Evolutionary conservation across 257 asterid genomes (phyloP).

Genomic region (Coffea canephora): DNA sequence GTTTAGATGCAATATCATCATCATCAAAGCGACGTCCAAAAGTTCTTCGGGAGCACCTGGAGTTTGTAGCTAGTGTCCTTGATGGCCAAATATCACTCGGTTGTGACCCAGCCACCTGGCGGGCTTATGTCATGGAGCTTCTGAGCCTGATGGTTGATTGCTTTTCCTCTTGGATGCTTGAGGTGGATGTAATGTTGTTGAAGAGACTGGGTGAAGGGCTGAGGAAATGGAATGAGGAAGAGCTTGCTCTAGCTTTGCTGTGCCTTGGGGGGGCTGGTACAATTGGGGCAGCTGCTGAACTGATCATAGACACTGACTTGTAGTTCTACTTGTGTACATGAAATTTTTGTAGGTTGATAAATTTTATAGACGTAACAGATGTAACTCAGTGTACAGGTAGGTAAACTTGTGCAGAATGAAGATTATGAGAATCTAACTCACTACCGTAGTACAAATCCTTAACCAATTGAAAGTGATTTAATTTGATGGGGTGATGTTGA

Average conservation of each 20-base stretch:
- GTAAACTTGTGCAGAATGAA: constrained; percentile 16
- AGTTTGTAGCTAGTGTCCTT: constrained; percentile 68
- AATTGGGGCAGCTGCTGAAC: constrained; percentile 84
- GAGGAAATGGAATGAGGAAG: constrained; percentile 69
- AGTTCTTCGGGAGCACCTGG: constrained; percentile 67
- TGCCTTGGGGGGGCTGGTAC: constrained; percentile 70
- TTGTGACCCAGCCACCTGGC: constrained; percentile 88
- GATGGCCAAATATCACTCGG: constrained; percentile 78
- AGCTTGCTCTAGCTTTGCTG: constrained; percentile 79
- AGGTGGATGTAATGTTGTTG: constrained; percentile 57
- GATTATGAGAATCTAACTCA: background rate
- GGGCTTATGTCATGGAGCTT: constrained; percentile 69
- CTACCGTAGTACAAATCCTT: background rate
- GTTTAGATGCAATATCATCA: constrained; percentile 57
- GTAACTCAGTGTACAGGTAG: constrained; percentile 17
- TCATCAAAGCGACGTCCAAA: constrained; percentile 71
- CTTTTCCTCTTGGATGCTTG: constrained; percentile 70
- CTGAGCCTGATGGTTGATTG: constrained; percentile 75
- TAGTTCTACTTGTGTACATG: constrained; percentile 19
- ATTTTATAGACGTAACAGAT: constrained; percentile 20
- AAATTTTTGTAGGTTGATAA: constrained; percentile 43
- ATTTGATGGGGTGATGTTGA: background rate
- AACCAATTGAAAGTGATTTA: background rate
- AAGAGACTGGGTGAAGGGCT: constrained; percentile 66
- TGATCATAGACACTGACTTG: constrained; percentile 45